Evolutionary conservation across 345 rosid genomes (phyloP), one percentile per base, ranked within the genome.

Genomic region (Populus euphratica): DNA sequence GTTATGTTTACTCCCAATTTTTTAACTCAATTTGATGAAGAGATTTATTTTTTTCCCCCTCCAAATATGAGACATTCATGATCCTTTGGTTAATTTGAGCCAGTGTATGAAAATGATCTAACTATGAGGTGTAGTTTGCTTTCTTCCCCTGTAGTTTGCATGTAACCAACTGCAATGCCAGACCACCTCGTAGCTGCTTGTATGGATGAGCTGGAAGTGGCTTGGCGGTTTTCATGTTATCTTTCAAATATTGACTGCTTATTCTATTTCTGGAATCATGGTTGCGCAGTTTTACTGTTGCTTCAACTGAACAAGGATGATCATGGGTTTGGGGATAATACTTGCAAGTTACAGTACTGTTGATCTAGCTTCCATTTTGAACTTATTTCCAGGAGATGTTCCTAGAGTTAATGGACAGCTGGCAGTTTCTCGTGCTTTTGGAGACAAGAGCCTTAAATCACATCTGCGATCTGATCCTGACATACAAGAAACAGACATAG

Each of bases 361-460:
- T 5, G 1, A 18, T 67, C 70, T 67, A 7, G 7, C 29, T 72
- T 68, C 29, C 49, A 35, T 79, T 65, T 65, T 47, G 72, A 76
- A 69, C 41, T 44, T 41, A 39, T 79, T 68, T 33, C 66, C 81
- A 92, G 97, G 97, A 76, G 94, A 92, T 83, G 97, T 90, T 76
- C 90, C 96, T 35, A 83, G 93, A 79, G 96, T 91, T 59, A 90
- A 91, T 3, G 96, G 96, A 49, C 90, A 90, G 81, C 83, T 91
- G 74, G 96, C 96, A 29, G 93, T 91, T 43, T 90, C 96, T 69
- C 92, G 96, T 76, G 91, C 89, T 43, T 91, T 90, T 78, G 92
- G 96, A 16, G 93, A 91, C 81, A 89, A 89, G 76, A 90, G 89
- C 83, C 96, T 91, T 21, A 91, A 91, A 75, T 81, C 89, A 41